Evolutionary conservation across 2,329 filamentous ascomycete genomes (phyloP), one percentile per base, ranked within the genome.

Genomic region (Sporothrix variecibatus): DNA sequence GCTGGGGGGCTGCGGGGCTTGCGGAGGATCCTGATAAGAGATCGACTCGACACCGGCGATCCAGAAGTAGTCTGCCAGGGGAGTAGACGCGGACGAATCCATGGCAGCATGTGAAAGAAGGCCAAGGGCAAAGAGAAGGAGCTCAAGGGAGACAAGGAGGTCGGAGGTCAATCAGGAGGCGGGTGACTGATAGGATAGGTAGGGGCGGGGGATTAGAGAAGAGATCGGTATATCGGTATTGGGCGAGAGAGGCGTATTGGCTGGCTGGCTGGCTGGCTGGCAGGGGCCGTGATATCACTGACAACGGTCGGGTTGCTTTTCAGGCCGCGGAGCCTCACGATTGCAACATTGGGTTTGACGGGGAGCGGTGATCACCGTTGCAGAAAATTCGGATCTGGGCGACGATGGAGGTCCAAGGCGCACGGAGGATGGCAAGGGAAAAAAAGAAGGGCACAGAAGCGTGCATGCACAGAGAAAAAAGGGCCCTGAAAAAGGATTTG

Each of bases 21-120:
- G 82, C 71, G 82, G 82, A 78, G 84, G 80, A 77, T 92, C 90
- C 76, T 89, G 86, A 83, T 92, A 92, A 73, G 88, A 87, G 78
- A 92, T 86, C 75, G 89, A 88, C 82, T 92, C 90, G 82, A 93
- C 86, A 79, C 91, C 91, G 77, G 91, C 91, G 81, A 93, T 92
- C 91, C 91, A 93, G 82, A 93, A 93, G 84, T 93, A 93, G 82
- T 93, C 91, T 82, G 91, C 91, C 81, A 93, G 86, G 80, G 91
- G 91, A 77, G 86, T 87, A 76, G 89, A 90, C 75, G 74, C 75
- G 23, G 89, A 86, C 83, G 82, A 85, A 80, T 89, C 88, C 88
- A 90, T 90, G 84, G 83, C 86, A 84, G 74, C 73, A 75, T 74
- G 40, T 17, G 74, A 62, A 46, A 28, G 58, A 49, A 40, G 15